Conservation (phyloP, 192 early-diverging fungal species). For the Gamsiella multidivaricata region DNA sequence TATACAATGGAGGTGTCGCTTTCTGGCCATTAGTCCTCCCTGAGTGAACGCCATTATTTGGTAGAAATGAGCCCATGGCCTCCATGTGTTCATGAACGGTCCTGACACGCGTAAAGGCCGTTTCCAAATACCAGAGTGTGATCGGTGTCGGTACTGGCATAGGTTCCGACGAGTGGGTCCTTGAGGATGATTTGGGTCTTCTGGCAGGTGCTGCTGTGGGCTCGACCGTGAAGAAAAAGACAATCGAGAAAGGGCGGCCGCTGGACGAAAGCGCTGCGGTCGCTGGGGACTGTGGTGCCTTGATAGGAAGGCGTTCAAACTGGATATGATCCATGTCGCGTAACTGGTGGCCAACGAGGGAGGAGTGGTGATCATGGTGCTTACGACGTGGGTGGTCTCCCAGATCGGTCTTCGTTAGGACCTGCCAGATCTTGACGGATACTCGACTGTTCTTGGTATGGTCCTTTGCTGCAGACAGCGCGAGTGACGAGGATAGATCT, state of each 20-base stretch:
- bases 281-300: not conserved
- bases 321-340: not conserved
- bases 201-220: not conserved
- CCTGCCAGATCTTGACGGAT: conserved; percentile 30
- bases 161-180: not conserved
- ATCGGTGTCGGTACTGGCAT: not conserved
- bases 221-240: conserved; percentile 41
- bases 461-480: not conserved
- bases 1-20: conserved; percentile 24
- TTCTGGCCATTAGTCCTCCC: not conserved
- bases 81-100: conserved; percentile 22
- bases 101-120: not conserved
- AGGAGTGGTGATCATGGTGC: not conserved
- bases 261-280: conserved; percentile 11
- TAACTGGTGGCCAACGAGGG: not conserved
- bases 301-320: conserved; percentile 22
- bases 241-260: conserved; percentile 22
- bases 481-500: not conserved
- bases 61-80: conserved; percentile 26
- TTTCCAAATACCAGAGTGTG: conserved; percentile 24
- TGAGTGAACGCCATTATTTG: conserved; percentile 8
- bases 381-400: not conserved
- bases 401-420: conserved; percentile 29
- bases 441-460: not conserved
- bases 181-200: not conserved